These are phyloP conservation scores for Phytophthora pistaciae DNA, from an alignment of 352 stramenopile genomes.

Conservation along the genomic window DNA sequence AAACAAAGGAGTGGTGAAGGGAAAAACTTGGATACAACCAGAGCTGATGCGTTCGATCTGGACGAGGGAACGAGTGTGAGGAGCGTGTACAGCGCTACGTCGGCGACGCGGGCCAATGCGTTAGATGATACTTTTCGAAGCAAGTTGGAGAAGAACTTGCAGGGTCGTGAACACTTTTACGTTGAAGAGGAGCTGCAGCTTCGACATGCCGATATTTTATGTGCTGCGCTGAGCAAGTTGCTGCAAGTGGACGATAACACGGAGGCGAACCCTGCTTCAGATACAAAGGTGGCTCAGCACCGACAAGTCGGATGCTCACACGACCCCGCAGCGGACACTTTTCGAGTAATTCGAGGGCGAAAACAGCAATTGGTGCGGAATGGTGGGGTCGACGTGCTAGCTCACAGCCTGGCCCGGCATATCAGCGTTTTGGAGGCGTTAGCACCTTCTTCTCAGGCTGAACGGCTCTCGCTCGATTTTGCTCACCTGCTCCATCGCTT, in stretches of 20 bases:
- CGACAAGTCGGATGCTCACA: conserved; percentile 7
- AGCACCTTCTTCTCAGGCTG: not conserved
- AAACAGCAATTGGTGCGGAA: conserved; percentile 58
- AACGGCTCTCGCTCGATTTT: conserved; percentile 21
- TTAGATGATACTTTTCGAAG: conserved; percentile 11
- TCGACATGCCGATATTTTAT: conserved; percentile 40
- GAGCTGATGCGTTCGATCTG: not conserved
- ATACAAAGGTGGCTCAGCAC: conserved; percentile 1
- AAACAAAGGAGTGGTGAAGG: conserved; percentile 32
- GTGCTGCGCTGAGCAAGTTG: conserved; percentile 51
- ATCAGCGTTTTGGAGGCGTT: conserved; percentile 10
- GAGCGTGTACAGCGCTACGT: not conserved
- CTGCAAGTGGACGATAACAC: conserved; percentile 44
- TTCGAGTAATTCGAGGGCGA: conserved; percentile 37
- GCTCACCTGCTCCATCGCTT: conserved; percentile 45
- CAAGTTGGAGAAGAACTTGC: conserved; percentile 37
- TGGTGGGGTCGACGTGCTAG: conserved; percentile 43
- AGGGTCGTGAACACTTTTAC: conserved; percentile 41
- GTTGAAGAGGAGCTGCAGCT: conserved; percentile 43
- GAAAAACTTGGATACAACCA: not conserved
- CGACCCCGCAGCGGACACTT: conserved; percentile 30
- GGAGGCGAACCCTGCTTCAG: not conserved
- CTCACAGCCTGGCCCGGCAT: conserved; percentile 11
- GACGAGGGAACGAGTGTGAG: not conserved
- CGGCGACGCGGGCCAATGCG: not conserved